Percentiles rank a stretch among this genome's conserved stretches.
phyloP scores from a whole-genome alignment of 257 asterid genomes.

The Coffea eugenioides region DNA sequence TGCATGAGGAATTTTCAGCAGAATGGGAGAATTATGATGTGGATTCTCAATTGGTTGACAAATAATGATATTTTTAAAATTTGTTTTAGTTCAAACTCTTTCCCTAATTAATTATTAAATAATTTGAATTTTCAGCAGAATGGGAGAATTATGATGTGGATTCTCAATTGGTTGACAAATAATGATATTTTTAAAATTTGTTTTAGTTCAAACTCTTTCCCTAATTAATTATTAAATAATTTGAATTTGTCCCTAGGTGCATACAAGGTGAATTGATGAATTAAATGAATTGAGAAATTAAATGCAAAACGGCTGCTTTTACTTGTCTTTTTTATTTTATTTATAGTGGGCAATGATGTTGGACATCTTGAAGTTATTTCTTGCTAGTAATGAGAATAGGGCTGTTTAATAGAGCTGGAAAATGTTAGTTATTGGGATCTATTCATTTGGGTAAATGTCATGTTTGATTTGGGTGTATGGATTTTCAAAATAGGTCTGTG shows the following conservation, averaged over 20 bases:
- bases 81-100: neutral
- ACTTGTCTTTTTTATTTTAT: neutral
- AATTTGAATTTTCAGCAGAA: too few species aligned
- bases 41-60: neutral
- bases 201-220: too few species aligned
- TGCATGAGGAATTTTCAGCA: too few species aligned
- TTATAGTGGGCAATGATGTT: neutral
- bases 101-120: too few species aligned
- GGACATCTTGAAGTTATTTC: too few species aligned
- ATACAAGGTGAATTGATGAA: too few species aligned
- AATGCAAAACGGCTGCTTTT: neutral
- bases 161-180: neutral
- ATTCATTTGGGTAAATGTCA: neutral
- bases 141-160: neutral
- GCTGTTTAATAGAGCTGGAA: neutral
- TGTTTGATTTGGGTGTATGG: neutral
- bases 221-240: too few species aligned
- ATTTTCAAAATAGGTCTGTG: conserved; percentile 56
- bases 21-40: neutral
- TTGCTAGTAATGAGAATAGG: neutral
- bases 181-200: neutral
- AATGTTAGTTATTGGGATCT: neutral
- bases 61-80: too few species aligned
- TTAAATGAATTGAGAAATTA: too few species aligned
- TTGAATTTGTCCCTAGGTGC: too few species aligned